Base-by-base conservation (phyloP, 2,329 filamentous ascomycete species). In the Hawksworthiomyces lignivorus region DNA sequence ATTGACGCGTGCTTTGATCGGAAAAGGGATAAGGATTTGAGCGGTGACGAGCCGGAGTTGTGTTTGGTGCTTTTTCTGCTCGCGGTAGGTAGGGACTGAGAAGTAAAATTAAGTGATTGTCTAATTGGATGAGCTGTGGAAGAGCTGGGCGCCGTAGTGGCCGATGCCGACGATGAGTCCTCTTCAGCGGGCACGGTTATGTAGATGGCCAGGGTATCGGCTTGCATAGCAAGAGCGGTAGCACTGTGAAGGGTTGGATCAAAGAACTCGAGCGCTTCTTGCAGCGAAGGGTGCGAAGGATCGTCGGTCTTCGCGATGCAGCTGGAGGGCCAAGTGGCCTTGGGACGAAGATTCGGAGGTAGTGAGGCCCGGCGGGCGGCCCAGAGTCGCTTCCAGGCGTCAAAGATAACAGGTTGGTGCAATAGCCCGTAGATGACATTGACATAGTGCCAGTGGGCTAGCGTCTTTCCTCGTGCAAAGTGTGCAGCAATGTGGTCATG, bases 401-500 rank as follows among this genome's bases (percentile, higher is more conserved):
- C 69, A 48, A 73, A 70, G 32, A 82, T 72, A 26, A 73, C 68
- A 1, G 77, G 72, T 54, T 84, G 79, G 52, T 82, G 80, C n/a
- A 84, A 63, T 10, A 83, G 63, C 6, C 77, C 79, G 50, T 82
- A 80, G 36, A 84, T 73, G 45, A 83, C 78, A 34, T 80, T 77
- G 3, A 77, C 81, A 54, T 82, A 80, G 63, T 80, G 76, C 80
- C 79, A 84, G 51, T 83, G 78, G 17, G 67, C 64, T 53, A 79
- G 78, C 48, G 75, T 77, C 59, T 77, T 70, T 38, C 75, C 74
- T 15, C 67, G 65, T 55, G 82, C 80, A 52, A 81, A 83, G 51
- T 84, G 80, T n/a, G 70, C 65, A 17, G 78, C 78, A 26, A 84
- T 77, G 50, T 84, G 80, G 53, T 82, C 77, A 47, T 82, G 79